phyloP scores from a whole-genome alignment of 2,329 filamentous ascomycete species.

The Penicillium verrucosum region DNA sequence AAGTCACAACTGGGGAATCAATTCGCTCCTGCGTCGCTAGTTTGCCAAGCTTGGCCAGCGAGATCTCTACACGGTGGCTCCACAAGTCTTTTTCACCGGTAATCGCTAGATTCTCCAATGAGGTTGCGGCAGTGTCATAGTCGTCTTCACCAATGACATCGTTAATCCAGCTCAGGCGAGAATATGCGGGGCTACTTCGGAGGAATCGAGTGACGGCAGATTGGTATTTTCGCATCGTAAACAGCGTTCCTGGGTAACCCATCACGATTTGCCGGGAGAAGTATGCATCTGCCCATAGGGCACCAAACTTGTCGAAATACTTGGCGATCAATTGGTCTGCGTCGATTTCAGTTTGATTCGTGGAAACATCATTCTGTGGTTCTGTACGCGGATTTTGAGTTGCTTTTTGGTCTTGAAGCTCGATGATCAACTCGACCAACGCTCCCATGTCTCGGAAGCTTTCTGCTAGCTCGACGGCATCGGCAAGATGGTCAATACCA shows the following conservation, averaged over 20 bases:
- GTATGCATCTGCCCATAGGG: slow-evolving; percentile 61
- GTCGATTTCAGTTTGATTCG: slow-evolving; percentile 29
- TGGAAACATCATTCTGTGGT: slow-evolving; percentile 7
- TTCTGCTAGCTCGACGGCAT: slow-evolving; percentile 61
- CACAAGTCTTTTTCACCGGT: slow-evolving; percentile 75
- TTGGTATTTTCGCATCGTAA: slow-evolving; percentile 68
- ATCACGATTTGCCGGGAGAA: slow-evolving; percentile 74
- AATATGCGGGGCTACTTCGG: slow-evolving; percentile 65
- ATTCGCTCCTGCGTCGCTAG: slow-evolving; percentile 58
- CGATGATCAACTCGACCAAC: slow-evolving; percentile 52
- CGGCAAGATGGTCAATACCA: slow-evolving; percentile 53
- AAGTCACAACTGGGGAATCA: slow-evolving; percentile 19
- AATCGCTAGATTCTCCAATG: slow-evolving; percentile 67
- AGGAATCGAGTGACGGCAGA: slow-evolving; percentile 75
- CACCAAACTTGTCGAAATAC: slow-evolving; percentile 52
- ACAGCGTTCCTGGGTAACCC: slow-evolving; percentile 63
- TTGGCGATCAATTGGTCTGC: slow-evolving; percentile 40
- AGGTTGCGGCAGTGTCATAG: slow-evolving; percentile 68
- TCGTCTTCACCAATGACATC: slow-evolving; percentile 75
- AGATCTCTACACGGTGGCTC: slow-evolving; percentile 91
- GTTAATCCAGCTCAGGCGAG: slow-evolving; percentile 91
- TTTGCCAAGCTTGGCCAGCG: slow-evolving; percentile 76
- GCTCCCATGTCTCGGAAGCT: slow-evolving; percentile 61
- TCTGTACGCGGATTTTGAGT: slow-evolving; percentile 17
- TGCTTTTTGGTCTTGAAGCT: slow-evolving; percentile 40